Evolutionary conservation across 345 rosid genomes (phyloP), one percentile per base, ranked within the genome.

Genomic region (Populus davidiana): DNA sequence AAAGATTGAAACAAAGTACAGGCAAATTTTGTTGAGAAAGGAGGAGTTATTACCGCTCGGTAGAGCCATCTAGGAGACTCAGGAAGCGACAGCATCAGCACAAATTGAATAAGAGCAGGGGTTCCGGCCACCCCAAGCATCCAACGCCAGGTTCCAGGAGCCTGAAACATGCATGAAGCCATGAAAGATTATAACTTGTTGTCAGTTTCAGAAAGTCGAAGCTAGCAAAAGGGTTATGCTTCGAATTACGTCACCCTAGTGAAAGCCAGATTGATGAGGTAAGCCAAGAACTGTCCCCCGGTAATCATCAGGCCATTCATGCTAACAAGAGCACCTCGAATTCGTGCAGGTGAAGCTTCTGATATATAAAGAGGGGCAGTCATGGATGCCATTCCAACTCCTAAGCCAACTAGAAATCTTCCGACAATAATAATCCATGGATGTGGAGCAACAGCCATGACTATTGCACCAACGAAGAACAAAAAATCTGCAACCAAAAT

Each of bases 321-420:
- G 79, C 97, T 87, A 18, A 96, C 99, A 44, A 93, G 94, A 2
- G 99, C 98, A 1, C 98, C 99, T 80, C 98, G 69, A 25, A 93
- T 93, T 80, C 84, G 89, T 5, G 97, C 96, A 31, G 99, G 99
- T 20, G 98, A 96, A 25, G 93, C 89, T 77, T 96, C 97, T 0
- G 99, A 93, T 59, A 96, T 96, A 70, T 96, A 96, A 41, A 96
- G 96, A 35, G 99, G 98, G 0, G 99, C 74, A 0, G 97, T 92
- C 98, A 96, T 93, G 74, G 99, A 96, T 62, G 97, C 99, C 96
- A 90, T 93, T 64, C 98, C 98, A 6, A 93, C 98, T 13, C 99
- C 99, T 3, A 93, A 79, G 6, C 99, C 99, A 18, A 93, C 94
- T 6, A 96, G 85, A 72, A 92, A 54, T 78, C 98, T 90, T 9